These are phyloP conservation scores for Turnera subulata DNA, from an alignment of 345 rosid species.

Conservation along the genomic window DNA sequence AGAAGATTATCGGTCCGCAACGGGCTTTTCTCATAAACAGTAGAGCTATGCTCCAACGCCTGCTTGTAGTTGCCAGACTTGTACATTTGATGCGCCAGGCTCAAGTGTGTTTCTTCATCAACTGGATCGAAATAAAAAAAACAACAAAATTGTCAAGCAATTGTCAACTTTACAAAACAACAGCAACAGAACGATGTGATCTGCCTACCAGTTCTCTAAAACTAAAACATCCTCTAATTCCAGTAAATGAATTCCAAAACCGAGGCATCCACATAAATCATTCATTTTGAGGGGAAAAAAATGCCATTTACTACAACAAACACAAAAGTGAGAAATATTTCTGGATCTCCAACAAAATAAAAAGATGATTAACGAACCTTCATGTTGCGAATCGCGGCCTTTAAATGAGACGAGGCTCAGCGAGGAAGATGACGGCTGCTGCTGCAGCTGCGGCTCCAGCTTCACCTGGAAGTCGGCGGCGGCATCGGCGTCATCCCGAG, in stretches of 20 bases:
- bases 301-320: no score
- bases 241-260: no score
- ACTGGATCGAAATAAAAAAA: no score
- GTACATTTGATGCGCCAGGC: constrained; percentile 80
- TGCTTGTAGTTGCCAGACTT: constrained; percentile 76
- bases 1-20: constrained; percentile 92
- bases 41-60: constrained; percentile 77
- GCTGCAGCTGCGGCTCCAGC: constrained; percentile 36
- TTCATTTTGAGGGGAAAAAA: no score
- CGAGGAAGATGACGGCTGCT: constrained; percentile 40
- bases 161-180: no score
- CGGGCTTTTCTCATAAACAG: constrained; percentile 71
- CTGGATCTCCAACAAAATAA: not conserved
- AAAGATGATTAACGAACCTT: constrained; percentile 25
- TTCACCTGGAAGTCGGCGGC: constrained; percentile 31
- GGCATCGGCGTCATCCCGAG: constrained; percentile 32
- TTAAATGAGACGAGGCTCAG: constrained; percentile 41
- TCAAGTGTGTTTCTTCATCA: constrained; percentile 68
- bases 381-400: constrained; percentile 36
- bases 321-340: no score
- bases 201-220: no score
- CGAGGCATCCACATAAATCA: no score
- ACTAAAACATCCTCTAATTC: no score
- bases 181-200: no score
- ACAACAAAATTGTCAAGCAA: no score